A percentile compares a stretch with the other conserved stretches of the same genome.
Conservation (phyloP, 257 asterid species). For the Salvia hispanica region DNA sequence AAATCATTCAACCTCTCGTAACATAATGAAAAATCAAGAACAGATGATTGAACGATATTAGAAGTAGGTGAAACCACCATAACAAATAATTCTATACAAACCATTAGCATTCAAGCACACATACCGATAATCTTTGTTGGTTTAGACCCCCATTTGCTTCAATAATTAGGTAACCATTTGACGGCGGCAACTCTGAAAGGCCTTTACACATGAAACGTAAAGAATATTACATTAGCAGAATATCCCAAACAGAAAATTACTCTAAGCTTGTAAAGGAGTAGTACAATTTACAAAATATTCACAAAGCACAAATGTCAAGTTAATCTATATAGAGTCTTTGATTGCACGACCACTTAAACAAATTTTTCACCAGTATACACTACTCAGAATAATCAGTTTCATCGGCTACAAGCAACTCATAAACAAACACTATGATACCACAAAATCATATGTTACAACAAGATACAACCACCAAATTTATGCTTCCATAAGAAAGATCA, state of each 20-base stretch:
- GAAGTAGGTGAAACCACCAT: constrained; percentile 4
- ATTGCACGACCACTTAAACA: not conserved
- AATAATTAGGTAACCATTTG: constrained; percentile 87
- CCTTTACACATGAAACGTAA: constrained; percentile 44
- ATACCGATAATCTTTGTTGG: constrained; percentile 97
- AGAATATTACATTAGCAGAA: constrained; percentile 27
- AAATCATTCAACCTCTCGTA: constrained; percentile 1
- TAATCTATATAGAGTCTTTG: not conserved
- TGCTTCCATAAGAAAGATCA: not conserved
- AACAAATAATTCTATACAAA: constrained; percentile 4
- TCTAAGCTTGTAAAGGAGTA: too few relatives aligned
- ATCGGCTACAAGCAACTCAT: too few relatives aligned
- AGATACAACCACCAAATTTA: not conserved
- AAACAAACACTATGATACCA: not conserved
- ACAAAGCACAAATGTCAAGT: too few relatives aligned
- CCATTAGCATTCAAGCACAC: constrained; percentile 37
- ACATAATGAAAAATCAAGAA: not conserved
- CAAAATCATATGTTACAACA: constrained; percentile 7
- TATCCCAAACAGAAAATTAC: not conserved
- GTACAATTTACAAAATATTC: too few relatives aligned
- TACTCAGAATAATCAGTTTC: not conserved
- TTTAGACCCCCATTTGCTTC: constrained; percentile 99
- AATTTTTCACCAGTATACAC: not conserved
- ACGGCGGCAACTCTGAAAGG: constrained; percentile 60
- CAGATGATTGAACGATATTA: constrained; percentile 13